Percentiles rank a stretch among this genome's conserved stretches.
phyloP scores from a whole-genome alignment of 2,329 filamentous ascomycete species.

The Talaromyces sp. region DNA sequence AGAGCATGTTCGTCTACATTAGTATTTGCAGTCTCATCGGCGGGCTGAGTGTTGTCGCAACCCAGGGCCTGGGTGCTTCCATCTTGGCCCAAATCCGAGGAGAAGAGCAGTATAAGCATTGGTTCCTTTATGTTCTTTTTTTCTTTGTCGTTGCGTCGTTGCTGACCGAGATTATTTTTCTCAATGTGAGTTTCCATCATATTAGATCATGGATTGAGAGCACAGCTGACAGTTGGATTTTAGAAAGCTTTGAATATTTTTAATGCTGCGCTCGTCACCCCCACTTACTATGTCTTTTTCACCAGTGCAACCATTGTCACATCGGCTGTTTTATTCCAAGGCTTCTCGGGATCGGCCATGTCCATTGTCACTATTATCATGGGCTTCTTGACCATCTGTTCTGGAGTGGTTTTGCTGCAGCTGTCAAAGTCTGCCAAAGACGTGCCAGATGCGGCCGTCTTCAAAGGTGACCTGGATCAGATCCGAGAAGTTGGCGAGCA shows the following conservation, averaged over 20 bases:
- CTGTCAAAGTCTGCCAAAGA: slow-evolving; percentile 98
- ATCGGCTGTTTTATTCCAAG: slow-evolving; percentile 84
- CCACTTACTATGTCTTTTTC: slow-evolving; percentile 98
- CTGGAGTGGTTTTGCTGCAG: slow-evolving; percentile 86
- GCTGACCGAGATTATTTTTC: slow-evolving; percentile 86
- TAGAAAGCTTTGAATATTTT: slow-evolving; percentile 98
- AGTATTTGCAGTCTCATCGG: slow-evolving; percentile 94
- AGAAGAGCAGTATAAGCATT: slow-evolving; percentile 87
- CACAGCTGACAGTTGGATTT: neutral
- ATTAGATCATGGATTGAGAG: neutral
- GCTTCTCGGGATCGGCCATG: slow-evolving; percentile 80
- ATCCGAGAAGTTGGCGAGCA: slow-evolving; percentile 92
- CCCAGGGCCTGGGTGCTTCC: slow-evolving; percentile 85
- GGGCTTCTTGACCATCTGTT: slow-evolving; percentile 90
- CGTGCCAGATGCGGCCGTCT: slow-evolving; percentile 87
- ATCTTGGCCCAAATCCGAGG: slow-evolving; percentile 83
- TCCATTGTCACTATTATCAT: slow-evolving; percentile 86
- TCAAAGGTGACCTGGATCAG: slow-evolving; percentile 89
- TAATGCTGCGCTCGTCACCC: slow-evolving; percentile 94
- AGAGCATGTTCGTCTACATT: slow-evolving; percentile 96
- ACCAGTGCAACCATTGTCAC: slow-evolving; percentile 93
- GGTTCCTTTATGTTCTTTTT: slow-evolving; percentile 90
- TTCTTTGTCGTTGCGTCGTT: slow-evolving; percentile 88
- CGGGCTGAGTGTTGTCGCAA: slow-evolving; percentile 89
- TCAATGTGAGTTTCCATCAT: slow-evolving; percentile 69